Percentiles rank a stretch among this genome's conserved stretches.
phyloP scores from a whole-genome alignment of 2,329 filamentous ascomycete genomes.

The Curvularia eragrostidis region DNA sequence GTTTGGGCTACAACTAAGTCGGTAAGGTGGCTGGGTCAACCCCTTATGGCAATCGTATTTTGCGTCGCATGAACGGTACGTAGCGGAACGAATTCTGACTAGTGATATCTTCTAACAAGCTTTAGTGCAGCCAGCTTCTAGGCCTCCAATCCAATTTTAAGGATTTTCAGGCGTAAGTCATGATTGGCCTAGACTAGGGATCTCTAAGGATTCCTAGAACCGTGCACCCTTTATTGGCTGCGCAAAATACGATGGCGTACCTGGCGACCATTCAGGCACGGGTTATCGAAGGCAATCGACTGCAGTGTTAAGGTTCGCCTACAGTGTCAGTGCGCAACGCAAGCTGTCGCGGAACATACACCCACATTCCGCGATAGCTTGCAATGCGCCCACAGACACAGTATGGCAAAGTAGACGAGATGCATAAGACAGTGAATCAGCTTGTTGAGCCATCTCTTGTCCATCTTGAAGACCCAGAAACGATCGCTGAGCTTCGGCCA shows the following conservation, averaged over 20 bases:
- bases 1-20: neutral
- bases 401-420: neutral
- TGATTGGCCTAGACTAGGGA: neutral
- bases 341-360: neutral
- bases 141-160: neutral
- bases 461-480: no score
- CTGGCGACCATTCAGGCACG: neutral
- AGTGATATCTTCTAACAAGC: neutral
- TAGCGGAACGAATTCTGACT: neutral
- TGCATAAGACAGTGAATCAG: no score
- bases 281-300: neutral
- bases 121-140: neutral
- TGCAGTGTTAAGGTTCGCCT: neutral
- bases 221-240: neutral
- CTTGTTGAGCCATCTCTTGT: no score
- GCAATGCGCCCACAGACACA: neutral
- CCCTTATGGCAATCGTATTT: neutral
- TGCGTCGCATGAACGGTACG: neutral
- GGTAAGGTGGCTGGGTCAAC: neutral
- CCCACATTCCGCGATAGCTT: neutral
- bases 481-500: no score
- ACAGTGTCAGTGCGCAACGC: neutral
- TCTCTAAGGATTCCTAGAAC: neutral
- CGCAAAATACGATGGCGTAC: neutral
- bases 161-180: neutral